Evolutionary conservation across 306 rosid genomes (phyloP).

Genomic region (Alnus glutinosa): DNA sequence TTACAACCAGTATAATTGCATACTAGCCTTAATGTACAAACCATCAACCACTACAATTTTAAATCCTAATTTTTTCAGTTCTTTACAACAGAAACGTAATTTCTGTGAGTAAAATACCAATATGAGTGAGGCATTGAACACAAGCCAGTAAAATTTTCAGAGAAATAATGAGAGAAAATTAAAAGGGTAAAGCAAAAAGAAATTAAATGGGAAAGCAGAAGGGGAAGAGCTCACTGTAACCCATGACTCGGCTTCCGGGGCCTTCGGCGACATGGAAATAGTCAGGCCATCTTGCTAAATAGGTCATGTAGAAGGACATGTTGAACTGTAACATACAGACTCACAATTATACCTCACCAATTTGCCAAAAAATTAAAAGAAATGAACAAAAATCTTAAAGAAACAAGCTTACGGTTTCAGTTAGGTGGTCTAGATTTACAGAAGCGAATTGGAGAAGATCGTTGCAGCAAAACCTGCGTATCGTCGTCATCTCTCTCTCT

Average conservation of each 20-base stretch:
- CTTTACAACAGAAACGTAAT: neutral
- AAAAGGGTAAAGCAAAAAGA: neutral
- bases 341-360: neutral
- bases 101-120: neutral
- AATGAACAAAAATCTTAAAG: neutral
- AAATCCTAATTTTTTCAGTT: neutral
- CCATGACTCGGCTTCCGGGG: slow-evolving; percentile 83
- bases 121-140: neutral
- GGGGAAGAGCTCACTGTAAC: slow-evolving; percentile 68
- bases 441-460: slow-evolving; percentile 88
- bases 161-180: neutral
- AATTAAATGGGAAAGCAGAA: neutral
- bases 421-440: slow-evolving; percentile 94
- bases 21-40: too few relatives aligned
- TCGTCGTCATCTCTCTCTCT: slow-evolving; percentile 67
- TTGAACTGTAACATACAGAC: slow-evolving; percentile 57
- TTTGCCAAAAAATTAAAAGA: too few relatives aligned
- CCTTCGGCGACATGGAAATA: slow-evolving; percentile 92
- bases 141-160: neutral
- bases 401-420: slow-evolving; percentile 70
- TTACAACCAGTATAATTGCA: too few relatives aligned
- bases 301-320: slow-evolving; percentile 98
- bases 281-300: slow-evolving; percentile 96
- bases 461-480: slow-evolving; percentile 93
- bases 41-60: neutral